Evolutionary conservation across 2,329 filamentous ascomycete genomes (phyloP), one percentile per base, ranked within the genome.

Genomic region (Myriosclerotinia curreyana): DNA sequence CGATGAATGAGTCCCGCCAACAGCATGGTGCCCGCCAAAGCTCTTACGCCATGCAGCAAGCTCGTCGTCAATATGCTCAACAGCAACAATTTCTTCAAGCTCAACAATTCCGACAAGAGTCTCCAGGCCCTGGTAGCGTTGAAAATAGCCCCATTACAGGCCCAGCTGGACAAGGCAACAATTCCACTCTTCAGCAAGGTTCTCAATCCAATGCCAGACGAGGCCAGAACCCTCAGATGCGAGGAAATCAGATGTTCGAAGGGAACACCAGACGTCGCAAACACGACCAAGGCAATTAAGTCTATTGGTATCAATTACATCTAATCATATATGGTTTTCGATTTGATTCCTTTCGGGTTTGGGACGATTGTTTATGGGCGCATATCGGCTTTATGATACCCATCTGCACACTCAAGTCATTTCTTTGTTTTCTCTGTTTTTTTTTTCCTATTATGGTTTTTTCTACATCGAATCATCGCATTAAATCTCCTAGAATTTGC

Each of bases 81-180:
- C 54, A 46, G 14, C 54, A 58, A 25, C 34, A 54, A 25, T 58
- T 58, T 48, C 20, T 2, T 6, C 55, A 48, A 48, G 14, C 44
- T n/a, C 55, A 58, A 58, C 55, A 58, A 25, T 58, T 36, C 55
- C 42, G 42, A 36, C 55, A 46, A 25, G 20, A 58, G n/a, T 38
- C 55, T 49, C 31, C 42, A 25, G 42, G 28, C 4, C 17, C 20
- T 38, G 42, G 55, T 8, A 48, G 55, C 14, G 42, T 48, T 48
- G n/a, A n/a, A 5, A 59, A 49, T 5, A 59, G 55, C 31, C 42
- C 55, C 36, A 17, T 48, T 2, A 34, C 8, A 12, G 31, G 42
- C 12, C 9, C 42, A 48, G 14, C 20, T 48, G n/a, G 55, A 48
- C 55, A 59, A 48, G 12, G 20, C 5, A 38, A n/a, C 44, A 59